Percentiles rank a stretch among this genome's conserved stretches.
Conservation (phyloP, 257 asterid genomes). For the Solanum sitiens region DNA sequence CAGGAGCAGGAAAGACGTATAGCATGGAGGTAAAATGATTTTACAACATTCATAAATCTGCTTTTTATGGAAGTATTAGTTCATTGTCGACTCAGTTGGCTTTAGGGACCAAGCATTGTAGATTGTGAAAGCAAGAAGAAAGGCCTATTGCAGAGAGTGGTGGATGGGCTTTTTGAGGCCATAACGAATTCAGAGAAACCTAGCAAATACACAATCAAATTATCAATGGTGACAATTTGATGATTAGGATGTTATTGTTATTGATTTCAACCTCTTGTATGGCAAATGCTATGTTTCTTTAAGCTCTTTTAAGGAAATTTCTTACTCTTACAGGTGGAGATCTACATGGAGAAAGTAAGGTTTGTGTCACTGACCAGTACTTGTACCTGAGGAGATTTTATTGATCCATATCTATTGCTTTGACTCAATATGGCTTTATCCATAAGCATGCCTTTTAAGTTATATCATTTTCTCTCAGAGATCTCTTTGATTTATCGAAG, state of each 20-base stretch:
- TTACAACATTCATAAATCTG: not conserved
- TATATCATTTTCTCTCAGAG: constrained; percentile 28
- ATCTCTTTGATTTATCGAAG: constrained; percentile 74
- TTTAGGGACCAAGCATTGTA: constrained; percentile 64
- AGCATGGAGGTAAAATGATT: constrained; percentile 68
- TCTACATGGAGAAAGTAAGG: constrained; percentile 90
- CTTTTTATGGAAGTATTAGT: not conserved
- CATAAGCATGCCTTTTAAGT: not conserved
- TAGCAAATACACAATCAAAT: constrained; percentile 32
- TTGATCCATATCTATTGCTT: not conserved
- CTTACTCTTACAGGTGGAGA: constrained; percentile 57
- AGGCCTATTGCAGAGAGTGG: constrained; percentile 68
- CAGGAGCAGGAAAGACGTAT: constrained; percentile 93
- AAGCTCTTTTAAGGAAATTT: not conserved
- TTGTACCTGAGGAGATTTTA: not conserved
- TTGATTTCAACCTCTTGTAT: not conserved
- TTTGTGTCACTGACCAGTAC: constrained; percentile 8
- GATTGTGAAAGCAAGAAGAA: constrained; percentile 35
- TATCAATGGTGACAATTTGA: constrained; percentile 51
- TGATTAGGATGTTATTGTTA: not conserved
- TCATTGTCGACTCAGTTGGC: not conserved
- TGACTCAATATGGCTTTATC: not conserved
- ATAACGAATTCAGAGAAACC: constrained; percentile 35
- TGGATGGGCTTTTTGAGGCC: constrained; percentile 50
- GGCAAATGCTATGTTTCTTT: not conserved